Evolutionary conservation across 2,329 filamentous ascomycete genomes (phyloP), one percentile per base, ranked within the genome.

Genomic region (Delphinella strobiligena): DNA sequence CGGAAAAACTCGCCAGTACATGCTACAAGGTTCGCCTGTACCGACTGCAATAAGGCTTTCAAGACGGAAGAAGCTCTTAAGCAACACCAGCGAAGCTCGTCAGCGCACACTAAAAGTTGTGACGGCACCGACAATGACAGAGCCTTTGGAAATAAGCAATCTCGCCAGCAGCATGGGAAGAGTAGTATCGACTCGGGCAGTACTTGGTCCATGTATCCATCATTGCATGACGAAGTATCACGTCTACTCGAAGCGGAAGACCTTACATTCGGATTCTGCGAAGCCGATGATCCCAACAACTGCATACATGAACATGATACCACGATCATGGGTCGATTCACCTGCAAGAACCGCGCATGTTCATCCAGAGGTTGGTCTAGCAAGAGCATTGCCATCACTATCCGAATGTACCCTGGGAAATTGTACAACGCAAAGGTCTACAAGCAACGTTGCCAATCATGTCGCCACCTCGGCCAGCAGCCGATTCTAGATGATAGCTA

Each of bases 361-460:
- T 9, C 2, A 2, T 45, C 45, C 0, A 41, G 18, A 5, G 61
- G 55, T 31, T 66, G 62, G 61, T 45, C 49, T 4, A 66, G 62
- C 54, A 61, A 55, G 41, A 54, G 42, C 43, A 59, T 65, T 36
- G 56, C 62, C 8, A 60, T 64, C 31, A 63, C 56, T 0, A 65
- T 67, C 19, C 56, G 62, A 11, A 49, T 62, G 48, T 67, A 65
- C 45, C 31, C 43, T 2, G 48, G 40, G 11, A 7, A 47, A 27
- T 47, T 46, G 51, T 67, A 68, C 45, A 68, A 67, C 46, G 62
- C 60, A 19, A 49, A 57, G 40, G 60, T 68, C 30, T 68, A 65
- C 45, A 52, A 64, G 45, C 62, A 67, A 47, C 54, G 56, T 4
- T 67, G 61, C 48, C 55, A 51, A 38, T n/a, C 7, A 9, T 66